Evolutionary conservation across 352 stramenopile species (phyloP).

Genomic region (Globisporangium nunn): DNA sequence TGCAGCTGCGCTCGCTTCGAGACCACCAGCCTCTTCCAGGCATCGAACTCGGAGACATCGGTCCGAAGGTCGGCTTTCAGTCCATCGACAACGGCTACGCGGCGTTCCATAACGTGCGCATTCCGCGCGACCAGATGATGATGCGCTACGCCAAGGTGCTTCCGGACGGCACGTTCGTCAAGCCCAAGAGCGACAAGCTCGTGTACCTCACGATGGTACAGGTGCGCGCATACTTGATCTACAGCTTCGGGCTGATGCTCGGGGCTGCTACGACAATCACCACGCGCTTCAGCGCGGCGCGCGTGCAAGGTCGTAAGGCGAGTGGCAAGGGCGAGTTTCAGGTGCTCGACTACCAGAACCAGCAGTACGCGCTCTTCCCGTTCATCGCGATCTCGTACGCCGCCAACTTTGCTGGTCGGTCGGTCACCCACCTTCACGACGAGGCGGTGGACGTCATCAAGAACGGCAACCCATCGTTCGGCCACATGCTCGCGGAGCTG

Average conservation of each 20-base stretch:
- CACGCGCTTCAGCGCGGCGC: slow-evolving; percentile 92
- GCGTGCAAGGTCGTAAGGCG: slow-evolving; percentile 79
- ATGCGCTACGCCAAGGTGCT: slow-evolving; percentile 44
- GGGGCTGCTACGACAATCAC: slow-evolving; percentile 89
- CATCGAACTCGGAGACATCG: slow-evolving; percentile 89
- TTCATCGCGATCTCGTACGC: slow-evolving; percentile 40
- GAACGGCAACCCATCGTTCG: neutral
- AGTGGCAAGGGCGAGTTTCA: slow-evolving; percentile 55
- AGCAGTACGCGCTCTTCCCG: slow-evolving; percentile 83
- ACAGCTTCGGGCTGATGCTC: slow-evolving; percentile 36
- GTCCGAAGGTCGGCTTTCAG: slow-evolving; percentile 90
- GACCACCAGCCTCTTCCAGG: slow-evolving; percentile 69
- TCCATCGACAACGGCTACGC: slow-evolving; percentile 90
- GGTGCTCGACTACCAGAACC: slow-evolving; percentile 93
- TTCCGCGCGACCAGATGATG: slow-evolving; percentile 73
- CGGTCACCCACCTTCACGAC: slow-evolving; percentile 21
- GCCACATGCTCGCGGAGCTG: neutral
- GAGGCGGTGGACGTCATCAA: neutral
- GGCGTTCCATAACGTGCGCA: slow-evolving; percentile 79
- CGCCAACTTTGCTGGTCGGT: slow-evolving; percentile 18
- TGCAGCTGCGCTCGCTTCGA: slow-evolving; percentile 58
- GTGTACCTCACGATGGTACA: slow-evolving; percentile 83
- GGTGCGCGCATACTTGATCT: slow-evolving; percentile 19
- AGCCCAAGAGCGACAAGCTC: slow-evolving; percentile 55
- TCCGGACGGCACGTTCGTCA: slow-evolving; percentile 48